These are phyloP conservation scores for Rhinocladiella mackenziei DNA, from an alignment of 2,329 filamentous ascomycete species.

Conservation along the genomic window DNA sequence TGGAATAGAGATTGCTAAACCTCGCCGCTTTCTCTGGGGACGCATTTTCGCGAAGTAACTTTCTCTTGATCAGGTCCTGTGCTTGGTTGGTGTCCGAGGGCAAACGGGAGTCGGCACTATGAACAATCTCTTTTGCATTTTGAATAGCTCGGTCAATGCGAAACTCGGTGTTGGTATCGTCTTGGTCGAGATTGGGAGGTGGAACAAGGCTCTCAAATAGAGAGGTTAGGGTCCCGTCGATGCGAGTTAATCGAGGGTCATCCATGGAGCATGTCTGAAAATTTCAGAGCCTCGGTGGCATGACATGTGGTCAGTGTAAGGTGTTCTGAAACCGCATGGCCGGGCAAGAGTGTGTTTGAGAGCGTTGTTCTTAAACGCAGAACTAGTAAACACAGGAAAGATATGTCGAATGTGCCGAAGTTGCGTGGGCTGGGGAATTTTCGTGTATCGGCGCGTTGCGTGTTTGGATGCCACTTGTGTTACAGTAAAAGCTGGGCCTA, in stretches of 20 bases:
- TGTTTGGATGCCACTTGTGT: too few species aligned
- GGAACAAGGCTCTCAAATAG: constrained; percentile 72
- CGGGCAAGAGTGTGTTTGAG: too few species aligned
- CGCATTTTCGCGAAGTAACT: constrained; percentile 72
- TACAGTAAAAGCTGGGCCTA: too few species aligned
- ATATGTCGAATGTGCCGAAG: too few species aligned
- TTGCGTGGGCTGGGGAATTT: too few species aligned
- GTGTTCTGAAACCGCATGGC: too few species aligned
- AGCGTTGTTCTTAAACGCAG: too few species aligned
- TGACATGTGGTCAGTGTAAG: constrained; percentile 15
- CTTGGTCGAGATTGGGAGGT: constrained; percentile 56
- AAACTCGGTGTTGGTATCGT: constrained; percentile 64
- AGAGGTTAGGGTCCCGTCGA: constrained; percentile 74
- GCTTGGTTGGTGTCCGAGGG: constrained; percentile 71
- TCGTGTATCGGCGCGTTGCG: too few species aligned
- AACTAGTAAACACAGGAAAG: too few species aligned
- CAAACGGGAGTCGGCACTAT: constrained; percentile 30
- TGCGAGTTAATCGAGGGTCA: constrained; percentile 55
- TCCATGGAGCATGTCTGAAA: constrained; percentile 45
- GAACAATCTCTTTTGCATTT: constrained; percentile 47
- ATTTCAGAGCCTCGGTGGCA: constrained; percentile 10
- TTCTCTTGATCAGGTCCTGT: constrained; percentile 85
- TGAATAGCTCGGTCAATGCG: constrained; percentile 61
- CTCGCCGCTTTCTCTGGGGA: constrained; percentile 70
- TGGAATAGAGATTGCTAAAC: constrained; percentile 87